Percentiles rank a stretch among this genome's conserved stretches.
Evolutionary conservation across 73 alveolate genomes (phyloP).

Genomic region (Uronychia setigera): DNA sequence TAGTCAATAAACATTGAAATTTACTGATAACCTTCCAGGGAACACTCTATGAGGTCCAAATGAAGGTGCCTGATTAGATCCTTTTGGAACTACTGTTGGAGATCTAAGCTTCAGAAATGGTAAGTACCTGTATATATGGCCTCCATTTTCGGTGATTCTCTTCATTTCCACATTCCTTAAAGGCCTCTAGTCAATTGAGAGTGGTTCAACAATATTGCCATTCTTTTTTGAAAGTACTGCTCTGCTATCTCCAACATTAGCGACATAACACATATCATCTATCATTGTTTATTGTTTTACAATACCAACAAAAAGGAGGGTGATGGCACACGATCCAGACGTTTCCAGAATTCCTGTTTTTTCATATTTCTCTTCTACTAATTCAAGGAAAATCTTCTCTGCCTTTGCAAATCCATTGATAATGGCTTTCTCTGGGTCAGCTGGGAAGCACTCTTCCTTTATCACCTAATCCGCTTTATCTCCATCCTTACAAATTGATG

Average conservation of each 20-base stretch:
- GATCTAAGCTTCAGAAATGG: background rate
- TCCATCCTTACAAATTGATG: conserved; percentile 62
- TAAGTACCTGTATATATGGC: conserved; percentile 42
- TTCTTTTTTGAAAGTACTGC: conserved; percentile 64
- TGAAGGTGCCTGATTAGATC: background rate
- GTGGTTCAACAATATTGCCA: conserved; percentile 52
- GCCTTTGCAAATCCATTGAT: conserved; percentile 92
- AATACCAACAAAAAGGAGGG: conserved; percentile 43
- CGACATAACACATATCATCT: conserved; percentile 34
- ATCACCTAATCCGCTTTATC: conserved; percentile 72
- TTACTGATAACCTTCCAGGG: conserved; percentile 96
- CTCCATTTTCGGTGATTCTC: conserved; percentile 51
- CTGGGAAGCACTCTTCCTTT: conserved; percentile 79
- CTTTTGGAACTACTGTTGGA: background rate
- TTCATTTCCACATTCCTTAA: conserved; percentile 38
- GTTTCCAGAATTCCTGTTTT: conserved; percentile 65
- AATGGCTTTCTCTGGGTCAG: conserved; percentile 91
- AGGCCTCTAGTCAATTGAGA: conserved; percentile 63
- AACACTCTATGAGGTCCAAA: conserved; percentile 94
- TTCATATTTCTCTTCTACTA: conserved; percentile 74
- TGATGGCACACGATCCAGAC: conserved; percentile 70
- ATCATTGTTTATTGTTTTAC: conserved; percentile 11
- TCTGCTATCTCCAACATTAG: conserved; percentile 67
- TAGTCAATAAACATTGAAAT: background rate
- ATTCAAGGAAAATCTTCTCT: conserved; percentile 75